phyloP scores from a whole-genome alignment of 2,329 filamentous ascomycete genomes.

The Apiospora phragmitis region DNA sequence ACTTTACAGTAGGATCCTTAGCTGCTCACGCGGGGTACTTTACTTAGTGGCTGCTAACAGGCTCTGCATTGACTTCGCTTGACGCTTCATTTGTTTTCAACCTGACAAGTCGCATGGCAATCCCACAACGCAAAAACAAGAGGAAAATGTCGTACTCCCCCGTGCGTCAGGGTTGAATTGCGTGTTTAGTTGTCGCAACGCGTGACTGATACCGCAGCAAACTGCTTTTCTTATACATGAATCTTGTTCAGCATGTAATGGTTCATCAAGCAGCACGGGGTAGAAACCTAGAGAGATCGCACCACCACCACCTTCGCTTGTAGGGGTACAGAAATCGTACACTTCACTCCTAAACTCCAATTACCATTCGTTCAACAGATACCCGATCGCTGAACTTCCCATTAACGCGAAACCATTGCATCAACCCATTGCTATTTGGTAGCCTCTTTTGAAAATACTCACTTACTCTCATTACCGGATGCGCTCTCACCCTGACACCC shows the following conservation, averaged over 20 bases:
- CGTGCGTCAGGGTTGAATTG: not conserved
- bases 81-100: not conserved
- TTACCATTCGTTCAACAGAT: not conserved
- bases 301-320: not conserved
- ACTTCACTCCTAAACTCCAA: not conserved
- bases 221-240: not conserved
- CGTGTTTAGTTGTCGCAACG: not conserved
- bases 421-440: too few species aligned
- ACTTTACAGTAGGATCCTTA: not conserved
- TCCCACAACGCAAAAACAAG: not conserved
- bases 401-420: too few species aligned
- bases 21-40: not conserved
- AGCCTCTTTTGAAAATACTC: too few species aligned
- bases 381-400: not conserved
- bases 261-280: not conserved
- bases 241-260: not conserved
- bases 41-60: not conserved
- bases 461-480: constrained; percentile 7
- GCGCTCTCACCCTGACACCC: constrained; percentile 29
- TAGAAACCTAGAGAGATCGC: not conserved
- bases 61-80: not conserved
- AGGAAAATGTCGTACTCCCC: not conserved
- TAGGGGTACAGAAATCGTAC: too few species aligned
- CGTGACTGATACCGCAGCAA: not conserved
- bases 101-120: not conserved